Evolutionary conservation across 305 asterid genomes (phyloP), one percentile per base, ranked within the genome.

Genomic region (Rubia balearica): DNA sequence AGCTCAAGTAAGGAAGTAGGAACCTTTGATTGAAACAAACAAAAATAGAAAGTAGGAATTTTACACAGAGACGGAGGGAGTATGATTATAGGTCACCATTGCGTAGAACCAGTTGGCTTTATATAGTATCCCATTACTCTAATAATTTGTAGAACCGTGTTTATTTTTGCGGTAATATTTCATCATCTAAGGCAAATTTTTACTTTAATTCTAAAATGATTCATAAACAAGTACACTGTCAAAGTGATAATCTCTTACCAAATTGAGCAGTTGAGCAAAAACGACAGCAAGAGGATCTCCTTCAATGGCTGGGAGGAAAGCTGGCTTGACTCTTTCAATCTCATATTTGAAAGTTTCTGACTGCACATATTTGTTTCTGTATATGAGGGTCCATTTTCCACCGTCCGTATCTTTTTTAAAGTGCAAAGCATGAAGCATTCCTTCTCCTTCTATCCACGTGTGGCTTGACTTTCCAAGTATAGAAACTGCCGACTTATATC

Each of bases 381-480:
- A 85, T 1, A 67, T 69, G 49, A 72, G 11, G 13, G 3, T 76
- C 86, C 85, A 80, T 17, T 55, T 76, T 2, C 78, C 86, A 21
- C 48, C 33, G 4, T 33, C 8, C 22, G 2, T 10, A 16, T 78
- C 61, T 69, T 71, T 81, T 6, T 19, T 62, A 75, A 87, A 79
- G 70, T 87, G 74, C 21, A 85, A 63, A 45, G 88, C 86, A 61
- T 87, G 90, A 73, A 87, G 89, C 93, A 87, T 87, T 49, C 93
- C 93, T 72, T 85, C 93, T 64, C 93, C 93, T 75, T 87, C 89
- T 27, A 87, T 67, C 93, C 93, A 85, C 45, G 74, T 66, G 70
- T 82, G 80, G 76, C 86, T 84, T 61, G 93, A 82, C 49, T 70
- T 78, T 77, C 93, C 93, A 24, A 85, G 80, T 6, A 83, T 46